phyloP scores from a whole-genome alignment of 2,329 filamentous ascomycete species.

The Fusarium sp. region DNA sequence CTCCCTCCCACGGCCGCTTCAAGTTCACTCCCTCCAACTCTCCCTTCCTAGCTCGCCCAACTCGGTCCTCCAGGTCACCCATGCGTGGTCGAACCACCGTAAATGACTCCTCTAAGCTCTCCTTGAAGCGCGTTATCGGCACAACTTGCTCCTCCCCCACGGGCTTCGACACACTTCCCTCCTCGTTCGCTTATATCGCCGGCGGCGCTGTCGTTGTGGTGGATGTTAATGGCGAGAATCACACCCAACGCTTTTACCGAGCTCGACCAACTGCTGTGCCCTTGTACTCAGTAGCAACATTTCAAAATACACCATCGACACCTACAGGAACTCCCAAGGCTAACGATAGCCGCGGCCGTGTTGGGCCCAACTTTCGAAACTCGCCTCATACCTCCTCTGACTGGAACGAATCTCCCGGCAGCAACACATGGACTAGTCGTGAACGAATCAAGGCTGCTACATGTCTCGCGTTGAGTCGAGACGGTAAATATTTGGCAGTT shows the following conservation, averaged over 20 bases:
- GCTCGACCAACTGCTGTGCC: slow-evolving; percentile 81
- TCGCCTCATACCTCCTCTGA: slow-evolving; percentile 57
- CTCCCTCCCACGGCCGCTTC: slow-evolving; percentile 65
- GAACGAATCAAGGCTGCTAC: slow-evolving; percentile 95
- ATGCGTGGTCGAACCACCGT: slow-evolving; percentile 55
- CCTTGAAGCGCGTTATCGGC: slow-evolving; percentile 84
- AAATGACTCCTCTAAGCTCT: slow-evolving; percentile 67
- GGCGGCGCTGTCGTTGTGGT: slow-evolving; percentile 94
- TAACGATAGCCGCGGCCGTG: slow-evolving; percentile 68
- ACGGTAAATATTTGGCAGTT: slow-evolving; percentile 86
- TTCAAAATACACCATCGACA: slow-evolving; percentile 58
- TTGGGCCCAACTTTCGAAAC: slow-evolving; percentile 58
- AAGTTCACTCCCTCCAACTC: slow-evolving; percentile 80
- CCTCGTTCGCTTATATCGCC: slow-evolving; percentile 87
- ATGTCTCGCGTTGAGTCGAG: slow-evolving; percentile 84
- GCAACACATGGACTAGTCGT: slow-evolving; percentile 83
- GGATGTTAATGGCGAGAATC: slow-evolving; percentile 72
- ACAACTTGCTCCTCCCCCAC: slow-evolving; percentile 86
- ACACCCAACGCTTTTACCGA: slow-evolving; percentile 86
- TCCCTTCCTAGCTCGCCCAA: slow-evolving; percentile 68
- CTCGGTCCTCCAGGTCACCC: slow-evolving; percentile 69
- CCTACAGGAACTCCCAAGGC: slow-evolving; percentile 65
- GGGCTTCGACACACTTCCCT: slow-evolving; percentile 81
- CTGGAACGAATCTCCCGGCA: slow-evolving; percentile 68
- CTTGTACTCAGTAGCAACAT: slow-evolving; percentile 63